These are phyloP conservation scores for Astragalus glycyphyllos DNA, from an alignment of 306 rosid genomes.

Conservation along the genomic window DNA sequence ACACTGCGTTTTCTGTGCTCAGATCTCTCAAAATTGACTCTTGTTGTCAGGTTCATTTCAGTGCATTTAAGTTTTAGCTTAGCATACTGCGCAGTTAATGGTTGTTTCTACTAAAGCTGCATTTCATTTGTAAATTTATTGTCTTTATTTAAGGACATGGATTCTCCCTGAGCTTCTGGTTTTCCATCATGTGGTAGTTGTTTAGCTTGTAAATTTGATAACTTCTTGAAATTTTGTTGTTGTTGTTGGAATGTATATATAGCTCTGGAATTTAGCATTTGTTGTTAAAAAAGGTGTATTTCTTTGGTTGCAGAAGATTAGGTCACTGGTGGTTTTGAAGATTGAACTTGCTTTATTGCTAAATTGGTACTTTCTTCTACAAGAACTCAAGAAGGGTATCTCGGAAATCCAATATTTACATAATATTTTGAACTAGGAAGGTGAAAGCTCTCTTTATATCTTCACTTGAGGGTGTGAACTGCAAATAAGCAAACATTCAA, in stretches of 20 bases:
- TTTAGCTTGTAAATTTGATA: conserved; percentile 36
- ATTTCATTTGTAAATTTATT: conserved; percentile 18
- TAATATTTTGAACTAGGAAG: conserved; percentile 35
- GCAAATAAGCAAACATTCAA: conserved; percentile 14
- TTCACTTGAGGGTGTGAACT: neutral
- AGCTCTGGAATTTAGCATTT: conserved; percentile 27
- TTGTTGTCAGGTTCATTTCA: conserved; percentile 41
- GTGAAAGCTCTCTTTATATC: neutral
- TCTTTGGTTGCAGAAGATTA: conserved; percentile 42
- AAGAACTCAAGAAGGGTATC: conserved; percentile 37
- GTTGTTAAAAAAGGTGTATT: conserved; percentile 26
- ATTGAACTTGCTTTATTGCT: conserved; percentile 37
- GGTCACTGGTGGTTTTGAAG: conserved; percentile 29
- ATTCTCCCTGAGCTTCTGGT: conserved; percentile 39
- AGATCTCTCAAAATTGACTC: conserved; percentile 56
- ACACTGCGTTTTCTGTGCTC: conserved; percentile 43
- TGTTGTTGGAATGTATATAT: neutral
- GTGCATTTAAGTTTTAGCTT: conserved; percentile 47
- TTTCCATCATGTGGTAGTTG: conserved; percentile 29
- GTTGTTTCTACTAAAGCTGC: conserved; percentile 45
- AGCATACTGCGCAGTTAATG: conserved; percentile 26
- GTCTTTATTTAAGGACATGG: conserved; percentile 31
- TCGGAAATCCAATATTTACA: conserved; percentile 31
- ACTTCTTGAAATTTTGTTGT: conserved; percentile 35
- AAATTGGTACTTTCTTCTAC: conserved; percentile 29